Base-by-base conservation (phyloP, 176 grass and related monocot species). In the Carex scoparia region DNA sequence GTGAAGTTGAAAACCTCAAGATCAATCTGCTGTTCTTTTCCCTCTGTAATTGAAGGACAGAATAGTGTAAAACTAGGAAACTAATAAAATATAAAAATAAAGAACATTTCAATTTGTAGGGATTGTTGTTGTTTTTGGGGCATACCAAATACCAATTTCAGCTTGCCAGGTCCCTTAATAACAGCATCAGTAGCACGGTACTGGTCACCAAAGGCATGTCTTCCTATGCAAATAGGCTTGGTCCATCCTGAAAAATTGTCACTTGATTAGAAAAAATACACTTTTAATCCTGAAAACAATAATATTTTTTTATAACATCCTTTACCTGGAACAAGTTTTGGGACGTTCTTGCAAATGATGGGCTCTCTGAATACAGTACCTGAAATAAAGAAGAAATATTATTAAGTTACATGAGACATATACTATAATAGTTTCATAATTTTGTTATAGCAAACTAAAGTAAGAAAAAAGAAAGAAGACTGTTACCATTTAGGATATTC, bases 211-310 rank as follows among this genome's bases (percentile, higher is more conserved):
- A 92, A 98, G 23, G 95, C 95, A 87, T 98, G 95, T 70, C 95
- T 98, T 90, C 95, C 95, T 69, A 98, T 98, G 88, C 95, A 98
- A 81, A 98, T 98, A 86, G 95, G 95, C 69, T 95, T 98, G 37
- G 91, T 98, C 95, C 95, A 98, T 90, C 93, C 95, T 98, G 77
- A 79, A 83, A 64, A 31, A 49, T 18, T 44, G 66, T 67, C 76
- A 51, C 82, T 88, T 62, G 80, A 13, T 48, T 77, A 69, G 37
- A 62, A 76, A 80, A 80, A 38, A 59, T 75, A 55, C 68, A 14
- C 78, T 69, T 37, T 65, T 18, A 42, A 63, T 35, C 44, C 23
- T 83, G 9, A 38, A 66, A 69, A 46, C 6, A 48, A 31, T 38
- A 66, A 48, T 59, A 76, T 46, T 44, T 86, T 37, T 59, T 3